Percentiles rank a stretch among this genome's conserved stretches.
Evolutionary conservation across 176 grass and related monocot genomes (phyloP).

Genomic region (Triticum monococcum): DNA sequence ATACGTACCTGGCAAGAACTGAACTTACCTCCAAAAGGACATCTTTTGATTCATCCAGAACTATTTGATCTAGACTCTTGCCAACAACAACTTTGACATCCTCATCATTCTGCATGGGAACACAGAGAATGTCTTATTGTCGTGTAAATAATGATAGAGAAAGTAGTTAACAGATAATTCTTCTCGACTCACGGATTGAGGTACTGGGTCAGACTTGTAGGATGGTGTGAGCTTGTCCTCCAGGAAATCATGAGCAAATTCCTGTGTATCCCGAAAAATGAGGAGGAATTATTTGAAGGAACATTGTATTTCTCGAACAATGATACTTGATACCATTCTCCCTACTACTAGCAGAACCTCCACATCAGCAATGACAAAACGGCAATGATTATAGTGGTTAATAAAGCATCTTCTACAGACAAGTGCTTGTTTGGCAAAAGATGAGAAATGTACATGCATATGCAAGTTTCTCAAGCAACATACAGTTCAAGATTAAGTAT

Average conservation of each 20-base stretch:
- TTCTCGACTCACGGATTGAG: conserved; percentile 63
- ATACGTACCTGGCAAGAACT: not conserved
- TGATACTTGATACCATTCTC: not conserved
- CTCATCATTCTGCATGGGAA: conserved; percentile 65
- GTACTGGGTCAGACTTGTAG: conserved; percentile 87
- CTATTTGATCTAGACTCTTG: conserved; percentile 83
- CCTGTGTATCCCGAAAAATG: not conserved
- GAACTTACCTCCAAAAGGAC: conserved; percentile 80
- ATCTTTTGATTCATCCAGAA: conserved; percentile 96
- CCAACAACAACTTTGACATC: conserved; percentile 95
- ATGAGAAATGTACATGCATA: not conserved
- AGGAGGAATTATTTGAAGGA: not conserved
- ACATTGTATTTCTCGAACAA: not conserved
- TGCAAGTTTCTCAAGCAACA: not conserved
- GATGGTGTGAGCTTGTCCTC: conserved; percentile 81
- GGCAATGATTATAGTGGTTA: not conserved
- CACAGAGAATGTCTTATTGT: conserved; percentile 12
- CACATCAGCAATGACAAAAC: conserved; percentile 7
- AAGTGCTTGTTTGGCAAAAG: not conserved
- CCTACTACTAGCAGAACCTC: not conserved
- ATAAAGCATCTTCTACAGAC: not conserved
- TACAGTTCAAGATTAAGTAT: not conserved
- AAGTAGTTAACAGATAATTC: conserved; percentile 14
- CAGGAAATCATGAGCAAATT: conserved; percentile 76
- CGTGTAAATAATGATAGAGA: not conserved